Conservation (phyloP, 2,329 filamentous ascomycete species). For the Trichoderma atrobrunneum region DNA sequence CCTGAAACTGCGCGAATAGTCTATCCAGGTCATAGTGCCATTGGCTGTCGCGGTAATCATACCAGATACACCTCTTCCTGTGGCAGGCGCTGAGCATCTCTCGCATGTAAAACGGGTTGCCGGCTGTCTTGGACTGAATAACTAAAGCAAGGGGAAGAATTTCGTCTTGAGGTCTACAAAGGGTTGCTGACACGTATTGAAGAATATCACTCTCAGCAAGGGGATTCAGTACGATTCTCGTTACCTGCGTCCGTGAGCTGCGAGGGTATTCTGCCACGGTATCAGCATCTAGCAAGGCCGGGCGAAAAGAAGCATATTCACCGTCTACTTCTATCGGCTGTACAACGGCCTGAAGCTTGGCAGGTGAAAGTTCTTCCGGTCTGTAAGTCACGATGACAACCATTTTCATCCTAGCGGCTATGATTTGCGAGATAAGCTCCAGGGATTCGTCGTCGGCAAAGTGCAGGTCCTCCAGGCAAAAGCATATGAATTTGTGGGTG, state of each 20-base stretch:
- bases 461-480: conserved; percentile 85
- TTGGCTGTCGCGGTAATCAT: conserved; percentile 75
- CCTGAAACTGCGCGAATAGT: conserved; percentile 80
- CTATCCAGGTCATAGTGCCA: conserved; percentile 87
- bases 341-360: conserved; percentile 54
- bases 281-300: conserved; percentile 24
- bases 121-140: conserved; percentile 82
- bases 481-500: conserved; percentile 80
- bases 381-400: conserved; percentile 76
- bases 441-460: conserved; percentile 86
- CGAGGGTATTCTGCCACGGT: conserved; percentile 40
- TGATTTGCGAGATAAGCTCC: conserved; percentile 78
- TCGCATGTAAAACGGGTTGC: conserved; percentile 87
- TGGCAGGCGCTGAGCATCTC: conserved; percentile 88
- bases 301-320: conserved; percentile 25
- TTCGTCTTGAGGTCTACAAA: conserved; percentile 70
- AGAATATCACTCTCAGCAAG: conserved; percentile 77
- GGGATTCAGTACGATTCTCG: conserved; percentile 68
- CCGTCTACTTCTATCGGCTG: conserved; percentile 54
- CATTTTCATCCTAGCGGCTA: conserved; percentile 74
- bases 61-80: conserved; percentile 84
- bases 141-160: conserved; percentile 76
- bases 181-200: conserved; percentile 76
- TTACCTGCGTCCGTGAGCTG: conserved; percentile 55
- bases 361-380: conserved; percentile 60